Evolutionary conservation across 169 alveolate species (phyloP).

Genomic region (Eimeria maxima): DNA sequence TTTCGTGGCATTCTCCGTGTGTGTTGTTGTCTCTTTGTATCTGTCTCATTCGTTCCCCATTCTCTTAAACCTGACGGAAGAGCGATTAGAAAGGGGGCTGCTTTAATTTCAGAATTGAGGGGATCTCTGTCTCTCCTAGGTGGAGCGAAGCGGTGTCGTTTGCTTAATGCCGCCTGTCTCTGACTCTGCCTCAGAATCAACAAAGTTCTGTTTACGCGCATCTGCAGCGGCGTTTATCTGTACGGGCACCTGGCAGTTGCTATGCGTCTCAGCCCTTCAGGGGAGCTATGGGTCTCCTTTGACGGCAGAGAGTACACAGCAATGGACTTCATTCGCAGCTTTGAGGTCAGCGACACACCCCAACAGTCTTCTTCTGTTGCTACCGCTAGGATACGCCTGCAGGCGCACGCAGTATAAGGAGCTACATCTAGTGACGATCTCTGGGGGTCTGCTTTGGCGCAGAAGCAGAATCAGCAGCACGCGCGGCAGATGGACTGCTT

Average conservation of each 20-base stretch:
- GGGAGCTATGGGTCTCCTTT: conserved; percentile 17
- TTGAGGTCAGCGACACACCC: neutral
- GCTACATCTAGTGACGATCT: neutral
- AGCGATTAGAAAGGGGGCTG: too few relatives aligned
- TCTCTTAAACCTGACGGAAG: too few relatives aligned
- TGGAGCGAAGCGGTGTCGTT: too few relatives aligned
- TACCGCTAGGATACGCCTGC: too few relatives aligned
- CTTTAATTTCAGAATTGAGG: too few relatives aligned
- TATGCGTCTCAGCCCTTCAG: conserved; percentile 57
- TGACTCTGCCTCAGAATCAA: conserved; percentile 7
- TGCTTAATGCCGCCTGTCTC: too few relatives aligned
- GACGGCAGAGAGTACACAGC: conserved; percentile 57
- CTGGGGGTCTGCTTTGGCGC: neutral
- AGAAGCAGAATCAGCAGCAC: neutral
- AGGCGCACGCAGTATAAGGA: neutral
- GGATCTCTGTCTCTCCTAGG: too few relatives aligned
- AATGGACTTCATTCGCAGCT: conserved; percentile 7
- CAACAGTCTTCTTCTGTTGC: too few relatives aligned
- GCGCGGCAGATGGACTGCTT: too few relatives aligned
- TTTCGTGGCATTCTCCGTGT: neutral
- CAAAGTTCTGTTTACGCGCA: conserved; percentile 55
- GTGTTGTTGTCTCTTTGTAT: neutral
- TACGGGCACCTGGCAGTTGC: conserved; percentile 62
- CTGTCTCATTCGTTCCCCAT: too few relatives aligned
- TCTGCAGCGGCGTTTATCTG: conserved; percentile 58